phyloP scores from a whole-genome alignment of 2,329 filamentous ascomycete genomes.

The Daldinia sp. region DNA sequence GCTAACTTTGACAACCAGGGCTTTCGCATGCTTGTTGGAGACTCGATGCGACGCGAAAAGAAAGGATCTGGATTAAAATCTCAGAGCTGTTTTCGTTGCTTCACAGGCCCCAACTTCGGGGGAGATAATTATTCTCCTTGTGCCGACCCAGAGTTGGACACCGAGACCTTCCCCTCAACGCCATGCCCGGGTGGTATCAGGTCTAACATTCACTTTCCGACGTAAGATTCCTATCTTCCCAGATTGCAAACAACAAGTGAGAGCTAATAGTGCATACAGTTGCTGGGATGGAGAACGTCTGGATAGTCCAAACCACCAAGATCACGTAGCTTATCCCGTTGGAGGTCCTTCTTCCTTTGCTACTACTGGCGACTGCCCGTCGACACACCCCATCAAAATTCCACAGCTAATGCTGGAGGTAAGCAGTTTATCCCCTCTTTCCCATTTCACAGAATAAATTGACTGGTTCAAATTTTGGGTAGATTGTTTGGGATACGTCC shows the following conservation, averaged over 20 bases:
- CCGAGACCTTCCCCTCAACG: conserved; percentile 49
- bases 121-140: conserved; percentile 52
- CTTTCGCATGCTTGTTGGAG: conserved; percentile 53
- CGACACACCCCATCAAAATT: conserved; percentile 60
- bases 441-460: background rate
- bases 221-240: conserved; percentile 31
- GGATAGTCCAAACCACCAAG: conserved; percentile 57
- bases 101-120: conserved; percentile 50
- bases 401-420: conserved; percentile 69
- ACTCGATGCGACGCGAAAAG: conserved; percentile 45
- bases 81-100: conserved; percentile 52
- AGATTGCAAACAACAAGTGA: background rate
- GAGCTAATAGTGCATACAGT: conserved; percentile 19
- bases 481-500: conserved; percentile 55
- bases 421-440: background rate
- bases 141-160: conserved; percentile 54
- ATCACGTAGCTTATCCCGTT: conserved; percentile 59
- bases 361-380: conserved; percentile 53
- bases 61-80: conserved; percentile 40
- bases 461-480: background rate
- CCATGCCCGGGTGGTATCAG: conserved; percentile 58
- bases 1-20: conserved; percentile 54
- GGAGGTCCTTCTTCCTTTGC: conserved; percentile 37
- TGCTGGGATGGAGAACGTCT: conserved; percentile 63
- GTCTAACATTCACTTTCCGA: conserved; percentile 62